Evolutionary conservation across 345 rosid genomes (phyloP), one percentile per base, ranked within the genome.

Genomic region (Pistacia atlantica): DNA sequence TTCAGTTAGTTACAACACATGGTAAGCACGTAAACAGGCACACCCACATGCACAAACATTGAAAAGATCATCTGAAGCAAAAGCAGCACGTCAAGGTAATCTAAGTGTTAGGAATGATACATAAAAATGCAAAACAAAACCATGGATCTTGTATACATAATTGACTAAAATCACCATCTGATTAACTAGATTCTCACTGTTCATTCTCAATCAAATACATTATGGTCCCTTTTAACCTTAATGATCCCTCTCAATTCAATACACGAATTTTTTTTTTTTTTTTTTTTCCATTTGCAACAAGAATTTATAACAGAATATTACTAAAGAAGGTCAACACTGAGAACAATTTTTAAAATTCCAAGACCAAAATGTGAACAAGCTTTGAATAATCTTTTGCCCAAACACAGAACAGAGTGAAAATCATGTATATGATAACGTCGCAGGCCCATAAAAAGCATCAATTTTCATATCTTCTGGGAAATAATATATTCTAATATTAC

Each of bases 1-100:
- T 57, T 11, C 63, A 63, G 60, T 71, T 77, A 65, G 75, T 56
- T 56, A 55, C 46, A 71, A 56, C 20, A 60, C 25, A 52, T 20
- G 20, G 49, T 16, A 42, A 57, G 61, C 17, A 59, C 8, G 63
- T 45, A 4, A 51, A 20, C 18, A 38, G 57, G 31, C 33, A 31
- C 33, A 31, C 33, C 33, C 33, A 31, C 33, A 31, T 1, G 33
- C 33, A 31, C 33, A 31, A 31, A 63, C 9, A 67, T 17, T 49
- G 9, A 78, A 38, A 74, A 31, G 31, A 75, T 28, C 37, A 64
- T 46, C 64, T 8, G 3, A 48, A 51, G 79, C 48, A 62, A 73
- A 22, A 18, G 11, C 45, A 48, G 67, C 31, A 45, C 28, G 28
- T 72, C 42, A 64, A 62, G 69, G 51, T 6, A 59, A 59, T 4